Percentiles rank a stretch among this genome's conserved stretches.
Conservation (phyloP, 768 basidiomycete genomes). For the Omphalotus guepiniiformis region DNA sequence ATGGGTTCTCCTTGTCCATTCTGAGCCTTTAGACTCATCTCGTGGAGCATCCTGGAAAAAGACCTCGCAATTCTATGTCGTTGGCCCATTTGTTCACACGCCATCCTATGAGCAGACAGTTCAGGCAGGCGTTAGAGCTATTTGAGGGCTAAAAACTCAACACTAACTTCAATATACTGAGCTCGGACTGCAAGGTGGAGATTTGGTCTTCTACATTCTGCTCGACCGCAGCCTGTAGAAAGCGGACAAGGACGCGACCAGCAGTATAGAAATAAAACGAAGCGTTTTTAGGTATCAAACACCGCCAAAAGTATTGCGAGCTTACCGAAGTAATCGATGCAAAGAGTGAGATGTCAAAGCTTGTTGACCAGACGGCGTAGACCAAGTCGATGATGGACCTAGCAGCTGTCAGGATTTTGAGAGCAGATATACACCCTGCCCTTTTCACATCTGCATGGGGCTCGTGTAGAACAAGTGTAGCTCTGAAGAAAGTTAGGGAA, state of each 20-base stretch:
- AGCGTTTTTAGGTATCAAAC: conserved; percentile 3
- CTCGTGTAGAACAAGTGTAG: conserved; percentile 69
- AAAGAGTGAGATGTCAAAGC: conserved; percentile 64
- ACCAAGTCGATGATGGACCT: conserved; percentile 64
- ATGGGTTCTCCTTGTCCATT: too few relatives aligned
- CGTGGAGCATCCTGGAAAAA: conserved; percentile 54
- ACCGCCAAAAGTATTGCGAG: neutral
- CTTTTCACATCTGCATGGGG: conserved; percentile 62
- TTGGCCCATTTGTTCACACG: conserved; percentile 59
- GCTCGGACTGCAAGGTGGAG: conserved; percentile 54
- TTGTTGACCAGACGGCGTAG: conserved; percentile 64
- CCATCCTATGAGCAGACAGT: conserved; percentile 34
- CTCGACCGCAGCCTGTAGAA: conserved; percentile 60
- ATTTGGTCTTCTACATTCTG: conserved; percentile 53
- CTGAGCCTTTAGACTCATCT: too few relatives aligned
- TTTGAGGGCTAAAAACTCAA: neutral
- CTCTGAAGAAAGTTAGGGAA: conserved; percentile 44
- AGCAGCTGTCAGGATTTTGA: conserved; percentile 63
- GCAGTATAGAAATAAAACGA: conserved; percentile 70
- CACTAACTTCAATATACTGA: conserved; percentile 65
- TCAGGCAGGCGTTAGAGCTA: too few relatives aligned
- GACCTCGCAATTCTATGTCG: conserved; percentile 63
- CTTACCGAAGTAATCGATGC: conserved; percentile 69
- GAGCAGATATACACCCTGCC: conserved; percentile 61
- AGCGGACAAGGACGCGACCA: conserved; percentile 63